phyloP scores from a whole-genome alignment of 2,329 filamentous ascomycete species.

The Alternaria triticina region DNA sequence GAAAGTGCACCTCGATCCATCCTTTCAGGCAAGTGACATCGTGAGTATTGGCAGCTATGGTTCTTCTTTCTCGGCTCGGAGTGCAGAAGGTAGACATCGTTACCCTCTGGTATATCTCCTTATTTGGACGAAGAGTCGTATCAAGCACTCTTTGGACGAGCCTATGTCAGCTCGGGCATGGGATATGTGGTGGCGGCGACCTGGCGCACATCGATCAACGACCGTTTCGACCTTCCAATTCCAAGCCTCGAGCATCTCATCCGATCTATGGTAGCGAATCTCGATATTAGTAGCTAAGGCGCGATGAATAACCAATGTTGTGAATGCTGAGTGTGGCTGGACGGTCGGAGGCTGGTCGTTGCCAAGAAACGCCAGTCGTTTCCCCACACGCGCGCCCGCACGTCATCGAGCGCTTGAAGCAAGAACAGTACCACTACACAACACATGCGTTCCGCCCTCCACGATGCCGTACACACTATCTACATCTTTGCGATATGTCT shows the following conservation, averaged over 20 bases:
- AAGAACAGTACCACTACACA: slow-evolving; percentile 7
- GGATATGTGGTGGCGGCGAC: not conserved
- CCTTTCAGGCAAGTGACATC: not conserved
- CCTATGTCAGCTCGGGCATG: not conserved
- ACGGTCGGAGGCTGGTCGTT: not conserved
- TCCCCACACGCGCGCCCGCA: slow-evolving; percentile 8
- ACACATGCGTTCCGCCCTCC: not conserved
- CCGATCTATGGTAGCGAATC: not conserved
- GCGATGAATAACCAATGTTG: not conserved
- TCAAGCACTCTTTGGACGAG: not conserved
- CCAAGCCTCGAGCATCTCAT: not conserved
- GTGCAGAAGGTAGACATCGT: not conserved
- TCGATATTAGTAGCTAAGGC: not conserved
- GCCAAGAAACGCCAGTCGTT: slow-evolving; percentile 8
- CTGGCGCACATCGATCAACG: not conserved
- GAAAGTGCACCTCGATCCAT: not conserved
- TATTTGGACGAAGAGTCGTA: not conserved
- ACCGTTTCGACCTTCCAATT: not conserved
- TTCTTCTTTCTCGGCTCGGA: not conserved
- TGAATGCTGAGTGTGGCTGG: not conserved
- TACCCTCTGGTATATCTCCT: not conserved
- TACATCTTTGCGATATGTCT: slow-evolving; percentile 31
- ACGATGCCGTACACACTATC: slow-evolving; percentile 4
- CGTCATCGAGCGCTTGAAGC: slow-evolving; percentile 27
- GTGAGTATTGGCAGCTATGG: not conserved